Conservation (phyloP, 2,329 filamentous ascomycete species). For the Aspergillus versicolor region DNA sequence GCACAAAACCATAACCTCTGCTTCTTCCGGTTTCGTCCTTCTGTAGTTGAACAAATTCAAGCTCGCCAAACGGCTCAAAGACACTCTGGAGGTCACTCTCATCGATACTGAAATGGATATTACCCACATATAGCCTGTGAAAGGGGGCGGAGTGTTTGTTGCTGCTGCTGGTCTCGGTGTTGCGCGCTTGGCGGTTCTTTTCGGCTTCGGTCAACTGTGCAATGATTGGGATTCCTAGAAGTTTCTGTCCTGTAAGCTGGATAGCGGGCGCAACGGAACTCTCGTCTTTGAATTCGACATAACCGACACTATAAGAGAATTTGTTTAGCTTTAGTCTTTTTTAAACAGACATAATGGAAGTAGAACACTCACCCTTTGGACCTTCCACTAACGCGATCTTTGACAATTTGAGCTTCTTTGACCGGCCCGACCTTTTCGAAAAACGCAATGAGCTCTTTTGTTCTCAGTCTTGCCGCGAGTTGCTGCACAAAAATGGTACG, state of each 20-base stretch:
- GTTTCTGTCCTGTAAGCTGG: slow-evolving; percentile 96
- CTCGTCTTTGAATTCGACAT: slow-evolving; percentile 98
- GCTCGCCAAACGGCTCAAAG: slow-evolving; percentile 95
- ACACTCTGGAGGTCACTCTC: slow-evolving; percentile 94
- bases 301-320: slow-evolving; percentile 73
- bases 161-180: slow-evolving; percentile 64
- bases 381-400: slow-evolving; percentile 92
- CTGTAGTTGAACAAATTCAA: slow-evolving; percentile 96
- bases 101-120: slow-evolving; percentile 99
- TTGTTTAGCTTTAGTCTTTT: neutral
- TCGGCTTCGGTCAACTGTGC: slow-evolving; percentile 98
- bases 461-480: slow-evolving; percentile 87
- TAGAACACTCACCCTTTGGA: slow-evolving; percentile 79
- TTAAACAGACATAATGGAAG: neutral
- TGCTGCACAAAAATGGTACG: slow-evolving; percentile 98
- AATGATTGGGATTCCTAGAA: slow-evolving; percentile 97
- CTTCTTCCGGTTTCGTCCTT: slow-evolving; percentile 91
- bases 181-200: slow-evolving; percentile 96
- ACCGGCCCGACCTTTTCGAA: slow-evolving; percentile 94
- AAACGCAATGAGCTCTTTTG: slow-evolving; percentile 88
- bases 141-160: slow-evolving; percentile 86
- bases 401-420: slow-evolving; percentile 97
- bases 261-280: slow-evolving; percentile 90
- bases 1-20: slow-evolving; percentile 96
- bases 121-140: slow-evolving; percentile 97